A percentile compares a stretch with the other conserved stretches of the same genome.
These are phyloP conservation scores for Coniosporium tulheliwenetii DNA, from an alignment of 2,329 filamentous ascomycete genomes.

Conservation along the genomic window DNA sequence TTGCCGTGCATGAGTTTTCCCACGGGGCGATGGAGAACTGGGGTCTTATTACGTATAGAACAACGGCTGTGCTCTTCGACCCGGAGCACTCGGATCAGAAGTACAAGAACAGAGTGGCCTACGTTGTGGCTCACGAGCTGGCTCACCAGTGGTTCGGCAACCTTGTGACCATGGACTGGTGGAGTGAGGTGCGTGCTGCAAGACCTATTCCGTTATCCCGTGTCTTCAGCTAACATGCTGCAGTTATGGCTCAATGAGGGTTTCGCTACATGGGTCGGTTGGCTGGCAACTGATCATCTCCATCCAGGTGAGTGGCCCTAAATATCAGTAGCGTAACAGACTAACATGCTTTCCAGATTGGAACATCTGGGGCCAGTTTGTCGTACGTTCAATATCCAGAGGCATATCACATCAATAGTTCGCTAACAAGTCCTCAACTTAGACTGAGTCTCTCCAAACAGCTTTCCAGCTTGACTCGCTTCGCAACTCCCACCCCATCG, in stretches of 20 bases:
- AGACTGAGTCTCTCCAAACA: conserved; percentile 82
- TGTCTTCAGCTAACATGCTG: background rate
- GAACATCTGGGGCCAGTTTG: conserved; percentile 96
- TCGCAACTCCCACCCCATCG: conserved; percentile 85
- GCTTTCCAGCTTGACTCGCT: conserved; percentile 83
- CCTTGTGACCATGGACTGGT: conserved; percentile 90
- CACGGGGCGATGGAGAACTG: conserved; percentile 88
- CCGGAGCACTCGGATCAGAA: conserved; percentile 77
- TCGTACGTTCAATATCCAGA: conserved; percentile 45
- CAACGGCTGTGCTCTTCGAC: conserved; percentile 91
- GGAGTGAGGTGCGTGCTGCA: conserved; percentile 47
- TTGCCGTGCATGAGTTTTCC: conserved; percentile 83
- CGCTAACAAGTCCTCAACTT: conserved; percentile 21
- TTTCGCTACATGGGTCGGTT: conserved; percentile 97
- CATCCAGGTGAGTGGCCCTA: conserved; percentile 46
- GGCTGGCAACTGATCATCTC: conserved; percentile 79
- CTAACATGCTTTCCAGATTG: conserved; percentile 44
- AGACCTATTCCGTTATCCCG: no score
- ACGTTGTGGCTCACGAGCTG: conserved; percentile 95
- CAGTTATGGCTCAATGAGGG: conserved; percentile 82
- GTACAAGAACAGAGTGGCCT: conserved; percentile 88
- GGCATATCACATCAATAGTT: conserved; percentile 25
- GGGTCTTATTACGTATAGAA: conserved; percentile 84
- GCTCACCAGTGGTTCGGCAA: conserved; percentile 96
- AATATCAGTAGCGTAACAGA: background rate